These are phyloP conservation scores for Phytophthora chlamydospora DNA, from an alignment of 352 stramenopile genomes.

Conservation along the genomic window DNA sequence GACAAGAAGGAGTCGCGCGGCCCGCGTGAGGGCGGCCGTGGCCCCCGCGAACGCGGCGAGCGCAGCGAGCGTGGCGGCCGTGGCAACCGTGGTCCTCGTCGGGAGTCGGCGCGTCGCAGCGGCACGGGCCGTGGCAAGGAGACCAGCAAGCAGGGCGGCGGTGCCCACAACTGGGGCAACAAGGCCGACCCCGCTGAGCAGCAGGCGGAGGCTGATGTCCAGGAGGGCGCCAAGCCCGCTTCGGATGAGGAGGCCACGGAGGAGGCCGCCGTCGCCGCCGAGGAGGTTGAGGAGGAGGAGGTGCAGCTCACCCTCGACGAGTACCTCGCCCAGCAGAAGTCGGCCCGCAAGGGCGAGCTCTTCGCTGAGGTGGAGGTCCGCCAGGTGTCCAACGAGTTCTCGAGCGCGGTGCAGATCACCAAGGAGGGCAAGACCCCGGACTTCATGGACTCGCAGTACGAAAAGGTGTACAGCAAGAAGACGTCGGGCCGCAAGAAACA, in stretches of 20 bases:
- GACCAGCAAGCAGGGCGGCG: conserved; percentile 94
- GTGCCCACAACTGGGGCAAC: conserved; percentile 97
- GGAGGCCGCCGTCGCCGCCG: conserved; percentile 48
- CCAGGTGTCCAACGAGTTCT: conserved; percentile 92
- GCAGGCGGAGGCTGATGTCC: conserved; percentile 53
- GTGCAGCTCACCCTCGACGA: conserved; percentile 85
- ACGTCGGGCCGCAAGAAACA: conserved; percentile 94
- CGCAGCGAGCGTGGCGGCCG: conserved; percentile 47
- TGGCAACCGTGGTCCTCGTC: conserved; percentile 67
- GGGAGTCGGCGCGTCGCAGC: conserved; percentile 93
- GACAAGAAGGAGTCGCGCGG: conserved; percentile 65
- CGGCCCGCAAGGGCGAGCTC: conserved; percentile 69
- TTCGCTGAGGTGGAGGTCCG: conserved; percentile 85
- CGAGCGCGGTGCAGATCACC: conserved; percentile 68
- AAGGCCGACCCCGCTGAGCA: conserved; percentile 92
- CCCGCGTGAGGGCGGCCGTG: conserved; percentile 53
- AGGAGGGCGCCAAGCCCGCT: conserved; percentile 58
- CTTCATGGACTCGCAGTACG: conserved; percentile 88
- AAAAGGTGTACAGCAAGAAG: conserved; percentile 97
- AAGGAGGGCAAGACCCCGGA: conserved; percentile 90
- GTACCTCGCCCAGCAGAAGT: conserved; percentile 86
- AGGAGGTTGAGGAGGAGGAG: conserved; percentile 85
- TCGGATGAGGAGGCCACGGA: conserved; percentile 54
- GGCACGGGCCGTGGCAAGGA: conserved; percentile 96
- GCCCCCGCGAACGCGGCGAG: conserved; percentile 46